Percentiles rank a stretch among this genome's conserved stretches.
phyloP scores from a whole-genome alignment of 345 rosid species.

The Aurinia saxatilis region DNA sequence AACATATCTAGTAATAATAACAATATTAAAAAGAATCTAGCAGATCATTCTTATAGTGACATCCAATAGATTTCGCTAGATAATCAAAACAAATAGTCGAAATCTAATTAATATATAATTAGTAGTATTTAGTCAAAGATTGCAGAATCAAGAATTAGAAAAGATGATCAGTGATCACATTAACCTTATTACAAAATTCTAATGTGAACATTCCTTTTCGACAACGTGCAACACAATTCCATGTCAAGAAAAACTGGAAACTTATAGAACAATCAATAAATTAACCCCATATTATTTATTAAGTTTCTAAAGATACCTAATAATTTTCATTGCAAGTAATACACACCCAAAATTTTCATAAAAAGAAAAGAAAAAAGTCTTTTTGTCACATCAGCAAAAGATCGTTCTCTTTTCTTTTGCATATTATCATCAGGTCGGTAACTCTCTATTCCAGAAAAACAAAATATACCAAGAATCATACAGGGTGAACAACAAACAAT shows the following conservation, averaged over 20 bases:
- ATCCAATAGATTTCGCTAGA: slow-evolving; percentile 14
- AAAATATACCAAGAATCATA: too few species aligned
- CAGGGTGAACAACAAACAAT: too few species aligned
- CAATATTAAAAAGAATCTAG: slow-evolving; percentile 1
- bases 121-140: slow-evolving; percentile 24
- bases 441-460: too few species aligned
- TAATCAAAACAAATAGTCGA: neutral
- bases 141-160: slow-evolving; percentile 19
- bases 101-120: slow-evolving; percentile 13
- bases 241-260: slow-evolving; percentile 1
- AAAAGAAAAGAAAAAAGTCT: too few species aligned
- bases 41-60: slow-evolving; percentile 15
- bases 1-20: neutral
- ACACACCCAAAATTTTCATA: neutral
- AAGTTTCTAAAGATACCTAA: neutral
- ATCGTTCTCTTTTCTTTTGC: too few species aligned
- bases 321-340: neutral
- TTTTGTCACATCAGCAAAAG: too few species aligned
- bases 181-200: slow-evolving; percentile 2
- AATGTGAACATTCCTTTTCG: neutral
- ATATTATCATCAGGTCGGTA: too few species aligned
- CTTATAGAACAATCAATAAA: neutral
- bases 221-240: slow-evolving; percentile 14
- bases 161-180: slow-evolving; percentile 6
- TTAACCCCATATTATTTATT: neutral